Evolutionary conservation across 768 basidiomycete genomes (phyloP).

Genomic region (Mycena rosella): DNA sequence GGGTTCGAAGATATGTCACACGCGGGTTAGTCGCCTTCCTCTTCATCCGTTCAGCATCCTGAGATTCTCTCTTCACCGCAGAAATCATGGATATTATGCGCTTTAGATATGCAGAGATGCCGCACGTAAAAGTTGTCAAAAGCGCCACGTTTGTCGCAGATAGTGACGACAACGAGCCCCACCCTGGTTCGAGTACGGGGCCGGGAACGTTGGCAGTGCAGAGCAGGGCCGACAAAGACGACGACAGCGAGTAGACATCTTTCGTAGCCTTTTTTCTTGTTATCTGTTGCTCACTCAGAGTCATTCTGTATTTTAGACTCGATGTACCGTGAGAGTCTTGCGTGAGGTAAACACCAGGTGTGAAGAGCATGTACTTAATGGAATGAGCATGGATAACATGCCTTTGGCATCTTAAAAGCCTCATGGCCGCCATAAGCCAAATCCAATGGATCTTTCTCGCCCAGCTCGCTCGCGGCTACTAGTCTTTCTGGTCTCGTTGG

Average conservation of each 20-base stretch:
- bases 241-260: slow-evolving; percentile 31
- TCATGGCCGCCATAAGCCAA: neutral
- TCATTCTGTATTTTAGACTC: slow-evolving; percentile 5
- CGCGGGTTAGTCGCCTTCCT: slow-evolving; percentile 61
- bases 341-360: slow-evolving; percentile 35
- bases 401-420: slow-evolving; percentile 6
- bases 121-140: slow-evolving; percentile 54
- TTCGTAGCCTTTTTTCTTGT: neutral
- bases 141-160: slow-evolving; percentile 22
- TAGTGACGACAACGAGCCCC: slow-evolving; percentile 22
- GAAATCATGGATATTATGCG: slow-evolving; percentile 88
- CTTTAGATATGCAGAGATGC: slow-evolving; percentile 76
- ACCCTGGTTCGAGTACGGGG: slow-evolving; percentile 49
- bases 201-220: slow-evolving; percentile 42
- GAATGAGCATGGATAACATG: too few relatives aligned
- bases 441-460: slow-evolving; percentile 23
- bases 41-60: slow-evolving; percentile 15
- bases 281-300: neutral
- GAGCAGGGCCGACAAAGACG: slow-evolving; percentile 26
- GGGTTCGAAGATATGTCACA: slow-evolving; percentile 87
- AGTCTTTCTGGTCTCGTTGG: slow-evolving; percentile 26
- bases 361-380: slow-evolving; percentile 26
- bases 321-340: slow-evolving; percentile 21
- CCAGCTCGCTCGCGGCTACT: slow-evolving; percentile 28
- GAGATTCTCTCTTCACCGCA: slow-evolving; percentile 45